Base-by-base conservation (phyloP, 805 yeast species). In the Metschnikowia lochheadii region DNA sequence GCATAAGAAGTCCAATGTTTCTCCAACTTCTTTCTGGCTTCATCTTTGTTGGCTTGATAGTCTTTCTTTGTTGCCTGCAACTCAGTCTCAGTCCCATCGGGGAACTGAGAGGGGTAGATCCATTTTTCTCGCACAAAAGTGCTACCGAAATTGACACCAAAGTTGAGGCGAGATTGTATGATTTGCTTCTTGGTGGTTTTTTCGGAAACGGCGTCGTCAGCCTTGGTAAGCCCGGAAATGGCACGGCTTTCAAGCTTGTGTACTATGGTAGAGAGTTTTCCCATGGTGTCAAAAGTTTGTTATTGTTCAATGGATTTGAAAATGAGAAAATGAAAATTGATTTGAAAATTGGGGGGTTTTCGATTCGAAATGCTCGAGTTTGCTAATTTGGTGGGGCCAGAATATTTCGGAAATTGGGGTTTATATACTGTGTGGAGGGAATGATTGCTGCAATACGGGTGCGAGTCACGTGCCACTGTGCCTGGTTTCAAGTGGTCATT, bases 81-180 rank as follows among this genome's bases (percentile, higher is more conserved):
- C 67, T 92, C 99, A 38, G 81, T 79, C 6, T 69, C 77, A 2
- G 87, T 75, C 23, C 78, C 79, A 18, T 80, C 81, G 3, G 78
- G 74, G 59, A 87, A 87, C 49, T 84, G 67, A 38, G 76, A 70
- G 49, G 79, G 85, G 64, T 69, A 86, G 34, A 89, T 87, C 83
- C 88, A 91, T 58, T 82, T 83, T 63, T 91, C 97, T 42, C 82
- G 73, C 1, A 90, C 84, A 64, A 90, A 91, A 50, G 85, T 67
- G 0, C 90, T 78, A 0, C 98, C 98, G 38, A 91, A 70, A 65
- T 90, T 91, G 32, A 88, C 96, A 6, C 97, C 98, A 62, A 80
- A 83, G 62, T 88, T 87, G 57, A 70, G 70, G 47, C 94, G 70
- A 18, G 76, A 68, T 58, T 78, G 84, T 59, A 75, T 82, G n/a